Evolutionary conservation across 441 rosid genomes (phyloP).

Genomic region (Lepidium campestre): DNA sequence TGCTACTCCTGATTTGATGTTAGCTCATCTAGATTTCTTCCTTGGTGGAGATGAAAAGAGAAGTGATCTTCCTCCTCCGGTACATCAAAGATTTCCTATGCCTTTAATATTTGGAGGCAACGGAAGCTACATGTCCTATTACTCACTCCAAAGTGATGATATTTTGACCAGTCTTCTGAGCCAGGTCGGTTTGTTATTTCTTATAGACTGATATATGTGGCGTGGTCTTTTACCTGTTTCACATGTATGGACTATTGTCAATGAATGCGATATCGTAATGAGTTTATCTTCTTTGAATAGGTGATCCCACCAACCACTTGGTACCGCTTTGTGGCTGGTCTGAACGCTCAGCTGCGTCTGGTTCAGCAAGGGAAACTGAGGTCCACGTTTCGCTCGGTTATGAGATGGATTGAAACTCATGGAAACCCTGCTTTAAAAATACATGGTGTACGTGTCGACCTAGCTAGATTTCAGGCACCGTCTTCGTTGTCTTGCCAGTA

Average conservation of each 20-base stretch:
- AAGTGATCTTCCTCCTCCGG: constrained; percentile 71
- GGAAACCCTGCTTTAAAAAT: constrained; percentile 69
- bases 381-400: constrained; percentile 58
- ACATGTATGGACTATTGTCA: background rate
- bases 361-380: constrained; percentile 62
- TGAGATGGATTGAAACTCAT: constrained; percentile 88
- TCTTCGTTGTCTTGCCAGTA: constrained; percentile 71
- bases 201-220: background rate
- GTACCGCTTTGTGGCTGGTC: constrained; percentile 85
- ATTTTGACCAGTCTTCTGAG: constrained; percentile 72
- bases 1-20: constrained; percentile 74
- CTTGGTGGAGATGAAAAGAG: constrained; percentile 94
- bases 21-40: constrained; percentile 81
- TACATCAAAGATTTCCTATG: constrained; percentile 69
- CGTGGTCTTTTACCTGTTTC: constrained; percentile 7
- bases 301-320: constrained; percentile 76
- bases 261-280: background rate
- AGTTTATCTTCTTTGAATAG: constrained; percentile 31
- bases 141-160: constrained; percentile 76
- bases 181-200: constrained; percentile 46
- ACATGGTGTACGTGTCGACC: constrained; percentile 59
- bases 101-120: constrained; percentile 76
- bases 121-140: constrained; percentile 86
- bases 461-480: constrained; percentile 80
- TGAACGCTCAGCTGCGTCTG: constrained; percentile 80